Percentiles rank a stretch among this genome's conserved stretches.
Conservation (phyloP, 805 yeast genomes). For the Myxozyma melibiosi region DNA sequence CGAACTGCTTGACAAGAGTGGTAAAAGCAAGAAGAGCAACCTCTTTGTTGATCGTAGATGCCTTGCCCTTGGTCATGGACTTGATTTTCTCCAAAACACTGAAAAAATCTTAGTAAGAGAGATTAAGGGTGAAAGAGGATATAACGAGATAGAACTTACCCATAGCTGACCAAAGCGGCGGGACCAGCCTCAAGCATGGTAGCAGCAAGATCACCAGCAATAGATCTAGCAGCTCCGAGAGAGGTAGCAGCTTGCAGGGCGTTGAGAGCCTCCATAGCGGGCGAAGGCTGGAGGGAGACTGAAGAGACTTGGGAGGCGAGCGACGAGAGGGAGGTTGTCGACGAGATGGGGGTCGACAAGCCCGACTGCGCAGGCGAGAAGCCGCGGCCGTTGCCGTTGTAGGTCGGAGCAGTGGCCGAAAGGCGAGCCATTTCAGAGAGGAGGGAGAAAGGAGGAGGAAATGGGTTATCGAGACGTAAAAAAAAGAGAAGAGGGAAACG, state of each 20-base stretch:
- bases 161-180: slow-evolving; percentile 49
- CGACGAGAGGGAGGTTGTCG: slow-evolving; percentile 61
- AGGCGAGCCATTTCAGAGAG: slow-evolving; percentile 16
- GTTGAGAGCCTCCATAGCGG: slow-evolving; percentile 61
- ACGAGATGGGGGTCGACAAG: slow-evolving; percentile 39
- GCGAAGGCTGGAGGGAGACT: slow-evolving; percentile 55
- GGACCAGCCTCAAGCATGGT: slow-evolving; percentile 52
- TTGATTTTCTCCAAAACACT: slow-evolving; percentile 60
- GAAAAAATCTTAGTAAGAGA: not conserved
- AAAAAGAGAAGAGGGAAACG: not conserved
- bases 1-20: slow-evolving; percentile 60
- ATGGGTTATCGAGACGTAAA: not conserved
- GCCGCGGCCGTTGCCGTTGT: not conserved
- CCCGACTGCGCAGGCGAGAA: slow-evolving; percentile 29
- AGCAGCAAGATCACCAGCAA: slow-evolving; percentile 57
- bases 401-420: slow-evolving; percentile 18
- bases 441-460: not conserved
- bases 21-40: slow-evolving; percentile 65
- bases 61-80: slow-evolving; percentile 72
- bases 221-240: slow-evolving; percentile 57
- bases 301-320: slow-evolving; percentile 50
- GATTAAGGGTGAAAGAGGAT: not conserved
- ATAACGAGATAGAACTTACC: slow-evolving; percentile 3
- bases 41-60: slow-evolving; percentile 74
- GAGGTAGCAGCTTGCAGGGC: slow-evolving; percentile 55